Percentiles rank a stretch among this genome's conserved stretches.
phyloP scores from a whole-genome alignment of 805 yeast species.

The Candida odintsovae region DNA sequence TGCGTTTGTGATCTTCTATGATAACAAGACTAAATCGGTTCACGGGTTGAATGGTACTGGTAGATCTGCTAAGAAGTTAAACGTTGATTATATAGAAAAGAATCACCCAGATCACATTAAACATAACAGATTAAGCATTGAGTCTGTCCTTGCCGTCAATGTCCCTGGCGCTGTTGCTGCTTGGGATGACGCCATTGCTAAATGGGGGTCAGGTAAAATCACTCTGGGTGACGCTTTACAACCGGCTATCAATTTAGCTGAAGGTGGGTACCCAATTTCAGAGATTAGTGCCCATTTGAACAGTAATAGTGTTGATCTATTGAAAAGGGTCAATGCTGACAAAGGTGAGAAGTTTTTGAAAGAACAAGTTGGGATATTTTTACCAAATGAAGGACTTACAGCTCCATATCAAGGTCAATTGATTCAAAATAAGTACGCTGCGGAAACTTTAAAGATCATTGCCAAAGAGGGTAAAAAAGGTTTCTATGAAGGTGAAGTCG shows the following conservation, averaged over 20 bases:
- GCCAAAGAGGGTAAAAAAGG: slow-evolving; percentile 57
- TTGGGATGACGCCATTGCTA: slow-evolving; percentile 63
- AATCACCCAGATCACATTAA: slow-evolving; percentile 30
- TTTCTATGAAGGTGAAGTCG: slow-evolving; percentile 67
- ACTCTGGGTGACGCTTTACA: slow-evolving; percentile 49
- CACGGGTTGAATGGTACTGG: slow-evolving; percentile 76
- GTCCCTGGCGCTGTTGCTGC: slow-evolving; percentile 83
- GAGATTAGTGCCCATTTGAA: slow-evolving; percentile 51
- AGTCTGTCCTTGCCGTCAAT: slow-evolving; percentile 54
- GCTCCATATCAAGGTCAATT: slow-evolving; percentile 59
- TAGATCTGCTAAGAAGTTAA: slow-evolving; percentile 47
- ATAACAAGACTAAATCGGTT: slow-evolving; percentile 42
- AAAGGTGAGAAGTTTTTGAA: slow-evolving; percentile 26
- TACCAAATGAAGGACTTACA: slow-evolving; percentile 31
- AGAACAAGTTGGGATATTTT: slow-evolving; percentile 27
- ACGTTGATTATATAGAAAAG: slow-evolving; percentile 41
- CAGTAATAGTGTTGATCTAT: slow-evolving; percentile 33
- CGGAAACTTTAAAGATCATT: slow-evolving; percentile 44
- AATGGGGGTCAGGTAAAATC: slow-evolving; percentile 71
- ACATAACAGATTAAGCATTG: slow-evolving; percentile 43
- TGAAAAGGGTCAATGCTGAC: slow-evolving; percentile 29
- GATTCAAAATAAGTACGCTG: slow-evolving; percentile 45
- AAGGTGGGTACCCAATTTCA: slow-evolving; percentile 59
- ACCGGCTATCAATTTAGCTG: slow-evolving; percentile 67
- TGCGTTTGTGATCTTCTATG: slow-evolving; percentile 58